A percentile compares a stretch with the other conserved stretches of the same genome.
Conservation (phyloP, 495 filamentous ascomycete species). For the Xylaria sp. region DNA sequence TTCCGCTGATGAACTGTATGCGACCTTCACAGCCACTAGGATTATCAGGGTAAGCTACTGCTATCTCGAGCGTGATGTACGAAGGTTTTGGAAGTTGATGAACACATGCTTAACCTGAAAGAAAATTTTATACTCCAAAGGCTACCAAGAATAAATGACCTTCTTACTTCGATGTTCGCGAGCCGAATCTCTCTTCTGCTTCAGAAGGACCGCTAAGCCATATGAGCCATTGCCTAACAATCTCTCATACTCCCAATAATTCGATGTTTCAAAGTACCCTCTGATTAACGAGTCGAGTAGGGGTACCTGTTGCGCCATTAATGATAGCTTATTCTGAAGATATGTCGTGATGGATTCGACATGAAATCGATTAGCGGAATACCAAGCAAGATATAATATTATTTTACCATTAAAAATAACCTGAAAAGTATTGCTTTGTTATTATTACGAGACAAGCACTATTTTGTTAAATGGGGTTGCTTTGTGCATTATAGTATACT, state of each 20-base stretch:
- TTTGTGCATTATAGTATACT: not conserved
- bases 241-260: conserved; percentile 14
- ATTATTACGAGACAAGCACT: too few species aligned
- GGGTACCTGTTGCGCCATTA: not conserved
- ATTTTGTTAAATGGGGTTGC: not conserved
- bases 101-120: not conserved
- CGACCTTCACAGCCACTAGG: conserved; percentile 16
- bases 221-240: conserved; percentile 1
- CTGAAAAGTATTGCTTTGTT: too few species aligned
- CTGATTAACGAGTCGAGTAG: not conserved
- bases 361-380: not conserved
- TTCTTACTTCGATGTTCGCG: conserved; percentile 11
- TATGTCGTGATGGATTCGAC: not conserved
- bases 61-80: not conserved
- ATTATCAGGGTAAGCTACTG: not conserved
- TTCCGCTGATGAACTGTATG: not conserved
- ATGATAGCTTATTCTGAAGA: not conserved
- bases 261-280: not conserved
- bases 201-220: conserved; percentile 13
- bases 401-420: too few species aligned
- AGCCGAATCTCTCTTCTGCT: not conserved
- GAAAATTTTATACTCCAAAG: not conserved
- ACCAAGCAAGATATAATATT: not conserved
- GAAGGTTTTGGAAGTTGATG: not conserved
- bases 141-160: not conserved